Base-by-base conservation (phyloP, 306 rosid genomes). In the Fagus crenata region DNA sequence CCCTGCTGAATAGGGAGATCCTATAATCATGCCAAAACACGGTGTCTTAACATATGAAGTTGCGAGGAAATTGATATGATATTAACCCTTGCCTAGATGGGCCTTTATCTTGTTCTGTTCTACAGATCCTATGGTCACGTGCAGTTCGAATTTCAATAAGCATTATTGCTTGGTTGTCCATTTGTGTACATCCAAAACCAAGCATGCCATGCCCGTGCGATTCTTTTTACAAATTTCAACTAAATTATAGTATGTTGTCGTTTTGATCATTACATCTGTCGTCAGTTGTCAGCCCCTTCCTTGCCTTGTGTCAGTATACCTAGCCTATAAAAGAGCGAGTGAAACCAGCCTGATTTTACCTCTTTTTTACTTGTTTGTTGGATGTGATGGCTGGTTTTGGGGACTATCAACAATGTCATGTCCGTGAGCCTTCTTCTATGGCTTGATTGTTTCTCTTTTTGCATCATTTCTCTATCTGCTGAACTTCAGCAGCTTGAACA, bases 401-500 rank as follows among this genome's bases (percentile, higher is more conserved):
- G 35, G 14, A 9, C 67, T 1, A 59, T 31, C 28, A 22, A 22
- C 28, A 0, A 22, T 22, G 58, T 22, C 58, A n/a, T 54, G 7
- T 5, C 59, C n/a, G 65, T 22, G 28, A 22, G 28, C 28, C 28
- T 22, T 22, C 28, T 22, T 22, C 0, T 22, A 22, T 22, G 28
- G 28, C 28, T 22, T 22, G 28, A 22, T 9, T 46, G 51, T 46
- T 46, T 46, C 51, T 9, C 14, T 9, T 46, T 46, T 46, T 46
- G 51, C 51, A 46, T 75, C 37, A 14, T 71, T 72, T 59, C 36
- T 12, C 81, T 70, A 40, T 79, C 85, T 5, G 78, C 73, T 69
- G 43, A 53, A 55, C 76, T 82, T 60, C 82, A 73, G 74, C 78
- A 76, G 58, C 18, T 83, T 6, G 81, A 85, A 3, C 86, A 82